phyloP scores from a whole-genome alignment of 352 stramenopile genomes.

The Phytophthora nicotianae region DNA sequence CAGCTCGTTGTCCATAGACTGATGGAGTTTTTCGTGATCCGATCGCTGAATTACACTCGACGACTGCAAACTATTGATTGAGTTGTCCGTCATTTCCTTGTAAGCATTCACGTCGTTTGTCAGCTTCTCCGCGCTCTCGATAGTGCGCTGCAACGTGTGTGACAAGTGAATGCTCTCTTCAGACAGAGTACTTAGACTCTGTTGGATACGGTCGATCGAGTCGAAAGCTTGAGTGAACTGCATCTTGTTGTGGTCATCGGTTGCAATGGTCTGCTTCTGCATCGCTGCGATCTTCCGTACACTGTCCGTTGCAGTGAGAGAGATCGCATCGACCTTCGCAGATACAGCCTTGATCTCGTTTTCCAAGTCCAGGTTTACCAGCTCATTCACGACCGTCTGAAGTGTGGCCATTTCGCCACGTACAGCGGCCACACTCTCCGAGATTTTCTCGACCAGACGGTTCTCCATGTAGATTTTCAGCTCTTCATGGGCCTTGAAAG shows the following conservation, averaged over 20 bases:
- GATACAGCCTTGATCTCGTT: slow-evolving; percentile 58
- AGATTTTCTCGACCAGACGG: slow-evolving; percentile 56
- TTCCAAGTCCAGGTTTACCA: slow-evolving; percentile 66
- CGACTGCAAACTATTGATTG: slow-evolving; percentile 45
- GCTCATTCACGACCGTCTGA: slow-evolving; percentile 51
- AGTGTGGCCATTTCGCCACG: slow-evolving; percentile 57
- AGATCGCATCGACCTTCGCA: slow-evolving; percentile 58
- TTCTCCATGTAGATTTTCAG: slow-evolving; percentile 60
- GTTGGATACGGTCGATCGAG: slow-evolving; percentile 64
- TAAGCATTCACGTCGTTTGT: slow-evolving; percentile 56
- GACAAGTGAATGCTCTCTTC: slow-evolving; percentile 76
- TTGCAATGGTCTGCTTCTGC: slow-evolving; percentile 58
- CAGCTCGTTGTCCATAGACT: slow-evolving; percentile 69
- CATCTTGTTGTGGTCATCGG: slow-evolving; percentile 61
- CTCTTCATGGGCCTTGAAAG: slow-evolving; percentile 44
- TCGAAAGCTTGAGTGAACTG: slow-evolving; percentile 74
- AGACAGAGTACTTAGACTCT: slow-evolving; percentile 70
- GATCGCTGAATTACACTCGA: slow-evolving; percentile 43
- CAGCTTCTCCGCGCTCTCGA: slow-evolving; percentile 53
- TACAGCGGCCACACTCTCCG: slow-evolving; percentile 53
- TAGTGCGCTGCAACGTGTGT: slow-evolving; percentile 67
- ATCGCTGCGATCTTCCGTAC: slow-evolving; percentile 63
- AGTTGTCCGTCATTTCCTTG: slow-evolving; percentile 44
- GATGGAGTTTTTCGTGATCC: slow-evolving; percentile 55
- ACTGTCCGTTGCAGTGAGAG: slow-evolving; percentile 54